phyloP scores from a whole-genome alignment of 768 basidiomycete species.

The Neoboletus magnificus region DNA sequence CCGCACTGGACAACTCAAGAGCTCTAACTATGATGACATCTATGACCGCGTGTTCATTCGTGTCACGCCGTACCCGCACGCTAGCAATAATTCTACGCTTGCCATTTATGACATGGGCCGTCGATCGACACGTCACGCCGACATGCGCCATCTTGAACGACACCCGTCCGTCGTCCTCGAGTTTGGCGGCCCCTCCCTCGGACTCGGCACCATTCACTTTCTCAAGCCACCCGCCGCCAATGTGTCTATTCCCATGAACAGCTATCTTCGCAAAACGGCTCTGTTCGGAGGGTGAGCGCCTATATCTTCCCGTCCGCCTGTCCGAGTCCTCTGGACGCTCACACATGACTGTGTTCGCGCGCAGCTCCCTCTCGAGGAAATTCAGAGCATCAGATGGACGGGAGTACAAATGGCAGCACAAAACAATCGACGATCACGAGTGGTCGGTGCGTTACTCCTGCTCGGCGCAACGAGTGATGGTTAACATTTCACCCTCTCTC shows the following conservation, averaged over 20 bases:
- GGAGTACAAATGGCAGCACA: slow-evolving; percentile 68
- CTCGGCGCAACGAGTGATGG: slow-evolving; percentile 1
- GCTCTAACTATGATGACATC: slow-evolving; percentile 72
- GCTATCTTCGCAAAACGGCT: slow-evolving; percentile 60
- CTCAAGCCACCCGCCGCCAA: slow-evolving; percentile 37
- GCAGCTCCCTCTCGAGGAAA: slow-evolving; percentile 64
- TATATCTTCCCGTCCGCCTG: slow-evolving; percentile 5
- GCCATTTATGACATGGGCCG: slow-evolving; percentile 66
- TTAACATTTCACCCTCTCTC: not conserved
- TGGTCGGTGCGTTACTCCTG: slow-evolving; percentile 61
- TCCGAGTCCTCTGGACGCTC: not conserved
- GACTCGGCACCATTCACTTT: slow-evolving; percentile 60
- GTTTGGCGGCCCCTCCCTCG: slow-evolving; percentile 49
- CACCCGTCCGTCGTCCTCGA: slow-evolving; percentile 57
- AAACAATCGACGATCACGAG: slow-evolving; percentile 55
- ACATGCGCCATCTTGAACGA: slow-evolving; percentile 48
- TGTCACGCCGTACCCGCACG: slow-evolving; percentile 48
- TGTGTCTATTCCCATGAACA: slow-evolving; percentile 54
- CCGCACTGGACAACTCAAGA: slow-evolving; percentile 52
- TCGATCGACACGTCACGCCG: slow-evolving; percentile 58
- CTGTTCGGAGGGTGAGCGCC: slow-evolving; percentile 60
- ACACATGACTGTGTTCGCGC: not conserved
- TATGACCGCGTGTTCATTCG: slow-evolving; percentile 75
- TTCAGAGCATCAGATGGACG: slow-evolving; percentile 66
- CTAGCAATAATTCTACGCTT: slow-evolving; percentile 33